Evolutionary conservation across 768 basidiomycete genomes (phyloP), one percentile per base, ranked within the genome.

Genomic region (Lanmaoa rubissima): DNA sequence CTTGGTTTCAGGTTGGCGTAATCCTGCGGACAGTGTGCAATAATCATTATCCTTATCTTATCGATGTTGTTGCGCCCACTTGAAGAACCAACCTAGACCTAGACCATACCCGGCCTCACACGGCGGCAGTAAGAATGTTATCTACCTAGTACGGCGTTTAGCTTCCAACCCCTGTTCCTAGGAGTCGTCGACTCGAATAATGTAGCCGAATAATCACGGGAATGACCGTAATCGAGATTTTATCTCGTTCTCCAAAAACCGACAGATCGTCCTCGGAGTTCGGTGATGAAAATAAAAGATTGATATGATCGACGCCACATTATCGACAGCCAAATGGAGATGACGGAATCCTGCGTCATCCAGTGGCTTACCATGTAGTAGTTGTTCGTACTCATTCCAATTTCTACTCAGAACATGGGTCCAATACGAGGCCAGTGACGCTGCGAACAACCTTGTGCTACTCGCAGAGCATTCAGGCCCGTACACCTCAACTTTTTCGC

Each of bases 231-330:
- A 54, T 54, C 53, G n/a, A 53, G 35, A 35, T 41, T 28, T 49
- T 54, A 32, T 54, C 14, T 24, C 19, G 40, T 8, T 39, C 43
- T 32, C 36, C 38, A 13, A 21, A 35, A 35, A 13, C 57, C 55
- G 46, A 57, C 26, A 49, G 56, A 58, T 59, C 59, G 54, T 58
- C 34, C 21, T n/a, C 21, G 50, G 53, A 48, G 50, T 44, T 43
- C 13, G 45, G 48, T 34, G 34, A 35, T 51, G 38, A 44, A 48
- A 61, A 46, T n/a, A 32, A 32, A 16, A 36, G n/a, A 24, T 41
- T 24, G 39, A 26, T 41, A 12, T 17, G 42, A 47, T 50, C 48
- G 49, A 12, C 36, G 24, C 42, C 39, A 38, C 32, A 17, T 42
- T 32, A 26, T 35, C 21, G 14, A 21, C 13, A n/a, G 48, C 17